Conservation (phyloP, 2,329 filamentous ascomycete species). For the Conoideocrella luteorostrata region DNA sequence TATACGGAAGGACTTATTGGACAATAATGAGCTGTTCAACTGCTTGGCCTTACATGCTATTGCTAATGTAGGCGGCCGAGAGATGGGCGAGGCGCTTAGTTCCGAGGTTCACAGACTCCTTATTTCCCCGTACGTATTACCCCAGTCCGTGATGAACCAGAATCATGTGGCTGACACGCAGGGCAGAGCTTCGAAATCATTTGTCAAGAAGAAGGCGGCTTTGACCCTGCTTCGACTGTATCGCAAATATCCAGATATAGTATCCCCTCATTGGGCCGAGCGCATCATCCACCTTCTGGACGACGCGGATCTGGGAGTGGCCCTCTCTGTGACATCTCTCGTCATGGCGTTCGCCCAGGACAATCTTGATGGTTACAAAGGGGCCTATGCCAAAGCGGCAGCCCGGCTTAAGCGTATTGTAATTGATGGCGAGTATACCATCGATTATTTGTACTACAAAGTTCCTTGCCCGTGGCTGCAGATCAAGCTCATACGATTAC, state of each 20-base stretch:
- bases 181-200: constrained; percentile 70
- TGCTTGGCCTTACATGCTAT: constrained; percentile 95
- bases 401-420: constrained; percentile 83
- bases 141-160: not conserved
- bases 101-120: constrained; percentile 86
- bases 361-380: constrained; percentile 87
- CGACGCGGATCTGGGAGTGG: constrained; percentile 87
- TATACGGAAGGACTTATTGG: constrained; percentile 89
- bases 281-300: constrained; percentile 99
- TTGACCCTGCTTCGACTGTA: constrained; percentile 88
- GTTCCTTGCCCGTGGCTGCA: constrained; percentile 99
- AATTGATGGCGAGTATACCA: constrained; percentile 80
- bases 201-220: constrained; percentile 98
- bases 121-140: constrained; percentile 74
- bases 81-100: constrained; percentile 94
- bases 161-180: not conserved
- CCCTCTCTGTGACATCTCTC: constrained; percentile 88
- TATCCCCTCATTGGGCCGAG: constrained; percentile 95
- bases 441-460: constrained; percentile 97
- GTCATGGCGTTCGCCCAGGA: constrained; percentile 94
- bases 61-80: constrained; percentile 90
- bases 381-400: constrained; percentile 89
- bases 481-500: constrained; percentile 81
- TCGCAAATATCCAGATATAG: constrained; percentile 87
- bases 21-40: constrained; percentile 96